phyloP scores from a whole-genome alignment of 192 early-diverging fungal species.

The Geosiphon pyriformis region DNA sequence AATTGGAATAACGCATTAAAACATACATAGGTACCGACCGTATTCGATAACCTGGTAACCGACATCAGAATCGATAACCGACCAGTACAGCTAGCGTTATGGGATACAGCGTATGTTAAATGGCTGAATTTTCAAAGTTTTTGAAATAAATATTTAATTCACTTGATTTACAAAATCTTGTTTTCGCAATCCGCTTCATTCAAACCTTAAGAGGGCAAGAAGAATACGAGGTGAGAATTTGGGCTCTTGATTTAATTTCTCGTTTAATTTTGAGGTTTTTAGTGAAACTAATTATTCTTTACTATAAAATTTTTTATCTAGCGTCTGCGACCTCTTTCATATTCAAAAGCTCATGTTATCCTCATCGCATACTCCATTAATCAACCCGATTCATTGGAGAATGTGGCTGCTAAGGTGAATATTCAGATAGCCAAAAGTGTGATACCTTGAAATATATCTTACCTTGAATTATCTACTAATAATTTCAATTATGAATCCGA shows the following conservation, averaged over 20 bases:
- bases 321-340: conserved; percentile 87
- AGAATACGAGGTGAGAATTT: conserved; percentile 50
- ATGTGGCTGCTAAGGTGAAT: conserved; percentile 66
- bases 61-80: conserved; percentile 85
- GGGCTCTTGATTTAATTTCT: background rate
- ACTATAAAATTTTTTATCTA: conserved; percentile 35
- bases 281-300: background rate
- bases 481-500: background rate
- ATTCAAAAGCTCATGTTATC: conserved; percentile 90
- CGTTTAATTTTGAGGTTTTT: background rate
- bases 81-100: conserved; percentile 83
- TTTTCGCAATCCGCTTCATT: conserved; percentile 9
- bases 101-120: conserved; percentile 81
- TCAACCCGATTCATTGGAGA: conserved; percentile 76
- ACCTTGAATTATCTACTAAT: background rate
- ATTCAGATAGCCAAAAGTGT: too few species aligned
- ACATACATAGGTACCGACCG: conserved; percentile 68
- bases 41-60: conserved; percentile 92
- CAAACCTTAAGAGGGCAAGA: conserved; percentile 50
- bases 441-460: background rate
- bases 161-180: background rate
- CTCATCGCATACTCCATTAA: conserved; percentile 90
- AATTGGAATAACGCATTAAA: background rate
- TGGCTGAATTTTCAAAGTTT: background rate
- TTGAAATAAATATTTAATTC: background rate